These are phyloP conservation scores for Echria macrotheca DNA, from an alignment of 495 filamentous ascomycete species.

Conservation along the genomic window DNA sequence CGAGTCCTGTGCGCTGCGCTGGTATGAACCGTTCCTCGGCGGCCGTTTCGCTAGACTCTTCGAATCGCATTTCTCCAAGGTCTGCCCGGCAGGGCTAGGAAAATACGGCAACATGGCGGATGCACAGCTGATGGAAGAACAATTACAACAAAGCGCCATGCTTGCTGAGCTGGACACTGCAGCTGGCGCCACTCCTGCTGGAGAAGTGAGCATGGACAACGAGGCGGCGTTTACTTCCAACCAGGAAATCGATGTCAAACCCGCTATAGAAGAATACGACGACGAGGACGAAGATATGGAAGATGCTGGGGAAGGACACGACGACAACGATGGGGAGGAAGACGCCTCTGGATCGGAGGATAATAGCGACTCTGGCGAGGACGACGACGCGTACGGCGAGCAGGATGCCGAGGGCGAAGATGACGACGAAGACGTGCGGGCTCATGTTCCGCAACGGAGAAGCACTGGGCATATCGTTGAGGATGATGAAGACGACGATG, in stretches of 20 bases:
- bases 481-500: constrained; percentile 37
- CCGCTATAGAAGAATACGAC: constrained; percentile 45
- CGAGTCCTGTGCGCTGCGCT: neutral
- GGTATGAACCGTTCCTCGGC: constrained; percentile 18
- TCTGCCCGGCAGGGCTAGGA: constrained; percentile 1
- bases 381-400: constrained; percentile 34
- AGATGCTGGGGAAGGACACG: constrained; percentile 31
- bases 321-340: constrained; percentile 27
- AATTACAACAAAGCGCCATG: constrained; percentile 45
- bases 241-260: constrained; percentile 39
- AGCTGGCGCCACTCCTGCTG: constrained; percentile 22
- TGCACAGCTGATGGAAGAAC: constrained; percentile 46
- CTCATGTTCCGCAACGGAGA: constrained; percentile 30
- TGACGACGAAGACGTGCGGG: constrained; percentile 16
- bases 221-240: constrained; percentile 30
- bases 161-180: constrained; percentile 38
- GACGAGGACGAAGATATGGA: constrained; percentile 44
- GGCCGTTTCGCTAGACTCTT: constrained; percentile 18
- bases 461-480: no score
- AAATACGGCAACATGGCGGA: constrained; percentile 34
- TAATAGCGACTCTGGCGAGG: constrained; percentile 35
- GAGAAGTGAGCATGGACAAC: constrained; percentile 32
- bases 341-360: constrained; percentile 28
- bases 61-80: neutral
- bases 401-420: constrained; percentile 42